Evolutionary conservation across 2,329 filamentous ascomycete genomes (phyloP), one percentile per base, ranked within the genome.

Genomic region (Phialemoniopsis sp.): DNA sequence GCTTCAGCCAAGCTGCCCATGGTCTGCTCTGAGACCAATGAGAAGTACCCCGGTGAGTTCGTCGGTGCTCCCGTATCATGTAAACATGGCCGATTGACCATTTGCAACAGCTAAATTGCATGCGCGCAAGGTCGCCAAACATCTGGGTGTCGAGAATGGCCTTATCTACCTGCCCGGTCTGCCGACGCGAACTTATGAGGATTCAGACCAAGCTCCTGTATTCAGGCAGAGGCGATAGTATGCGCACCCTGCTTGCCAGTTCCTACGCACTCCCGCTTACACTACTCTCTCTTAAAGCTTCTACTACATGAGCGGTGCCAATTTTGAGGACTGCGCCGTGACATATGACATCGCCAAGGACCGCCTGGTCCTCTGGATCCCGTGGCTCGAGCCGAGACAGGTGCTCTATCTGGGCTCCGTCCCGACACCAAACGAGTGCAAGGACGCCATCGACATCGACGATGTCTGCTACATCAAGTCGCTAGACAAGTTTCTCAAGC

Each of bases 301-400:
- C 57, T 80, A 72, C 56, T 81, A 81, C 54, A 53, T 81, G 40
- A 65, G 67, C 19, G 77, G 77, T 29, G 69, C 66, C 42, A 60
- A 78, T 56, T 73, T 78, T 44, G 62, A 72, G 3, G 71, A 73
- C 48, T 78, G 73, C 51, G 63, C 64, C 36, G 67, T 76, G 28
- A 80, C 77, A 3, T 80, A 80, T 50, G 74, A 80, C 44, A 70
- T 80, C 36, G 62, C 56, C 16, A 63, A 64, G 10, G 84, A 90
- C 56, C 63, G 67, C 16, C 73, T 93, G 41, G 78, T 74, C 5
- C 74, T 91, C 19, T 93, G 85, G 75, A 80, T 91, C 35, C 85
- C 86, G 3, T 76, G 78, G 49, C 77, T 82, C 46, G 77, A 85
- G 47, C 77, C 76, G 13, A 69, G 67, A 13, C 68, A 74, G 48